Conservation (phyloP, 1,139 yeast genomes). For the Yamadazyma triangularis region DNA sequence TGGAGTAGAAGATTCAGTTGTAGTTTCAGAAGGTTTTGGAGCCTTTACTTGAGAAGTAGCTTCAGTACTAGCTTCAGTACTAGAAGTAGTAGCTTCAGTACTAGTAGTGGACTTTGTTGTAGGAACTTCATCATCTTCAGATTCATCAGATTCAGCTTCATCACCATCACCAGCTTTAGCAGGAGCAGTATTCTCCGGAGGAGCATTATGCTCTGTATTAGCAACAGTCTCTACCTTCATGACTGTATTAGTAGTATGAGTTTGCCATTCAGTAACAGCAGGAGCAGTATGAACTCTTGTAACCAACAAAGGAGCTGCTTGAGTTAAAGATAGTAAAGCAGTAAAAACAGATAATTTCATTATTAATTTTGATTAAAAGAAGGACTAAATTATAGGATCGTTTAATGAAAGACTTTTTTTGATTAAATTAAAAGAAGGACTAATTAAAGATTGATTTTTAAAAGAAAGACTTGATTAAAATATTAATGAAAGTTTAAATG, state of each 20-base stretch:
- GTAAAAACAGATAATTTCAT: slow-evolving; percentile 15
- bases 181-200: slow-evolving; percentile 7
- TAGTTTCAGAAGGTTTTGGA: too few relatives aligned
- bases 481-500: too few relatives aligned
- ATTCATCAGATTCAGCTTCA: not conserved
- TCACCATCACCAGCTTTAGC: slow-evolving; percentile 4
- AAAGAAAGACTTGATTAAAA: too few relatives aligned
- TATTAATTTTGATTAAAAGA: too few relatives aligned
- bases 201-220: slow-evolving; percentile 32
- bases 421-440: too few relatives aligned
- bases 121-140: not conserved
- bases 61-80: slow-evolving; percentile 8
- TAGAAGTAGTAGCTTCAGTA: slow-evolving; percentile 4
- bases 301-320: slow-evolving; percentile 25
- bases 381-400: too few relatives aligned
- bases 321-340: slow-evolving; percentile 18
- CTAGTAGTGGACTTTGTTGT: not conserved
- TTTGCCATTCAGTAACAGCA: slow-evolving; percentile 23
- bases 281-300: slow-evolving; percentile 29
- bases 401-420: slow-evolving; percentile 1
- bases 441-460: too few relatives aligned
- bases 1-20: slow-evolving; percentile 6
- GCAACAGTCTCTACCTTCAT: slow-evolving; percentile 51
- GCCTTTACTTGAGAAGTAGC: slow-evolving; percentile 6
- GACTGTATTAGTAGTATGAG: slow-evolving; percentile 14